phyloP scores from a whole-genome alignment of 2,329 filamentous ascomycete species.

The Talaromyces sp. region DNA sequence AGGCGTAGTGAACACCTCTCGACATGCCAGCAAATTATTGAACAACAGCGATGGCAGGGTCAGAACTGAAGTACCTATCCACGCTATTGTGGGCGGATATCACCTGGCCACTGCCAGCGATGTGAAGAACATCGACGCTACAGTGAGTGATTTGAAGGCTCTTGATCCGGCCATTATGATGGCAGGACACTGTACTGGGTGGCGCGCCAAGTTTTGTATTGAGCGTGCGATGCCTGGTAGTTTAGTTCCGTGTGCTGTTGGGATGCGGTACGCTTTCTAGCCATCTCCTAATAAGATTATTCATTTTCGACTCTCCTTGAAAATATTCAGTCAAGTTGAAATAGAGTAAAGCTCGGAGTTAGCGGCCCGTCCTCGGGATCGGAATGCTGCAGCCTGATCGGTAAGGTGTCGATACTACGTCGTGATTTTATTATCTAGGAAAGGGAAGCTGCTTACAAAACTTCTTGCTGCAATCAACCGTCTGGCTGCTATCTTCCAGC shows the following conservation, averaged over 20 bases:
- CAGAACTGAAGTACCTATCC: slow-evolving; percentile 37
- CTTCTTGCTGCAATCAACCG: background rate
- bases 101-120: slow-evolving; percentile 49
- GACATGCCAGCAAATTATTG: slow-evolving; percentile 44
- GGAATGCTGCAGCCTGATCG: background rate
- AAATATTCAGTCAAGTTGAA: background rate
- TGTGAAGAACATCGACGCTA: slow-evolving; percentile 42
- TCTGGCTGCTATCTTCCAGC: slow-evolving; percentile 24
- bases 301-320: background rate
- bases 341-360: background rate
- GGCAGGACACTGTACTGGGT: slow-evolving; percentile 56
- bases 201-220: slow-evolving; percentile 53
- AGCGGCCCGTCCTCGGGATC: background rate
- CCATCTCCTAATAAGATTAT: background rate
- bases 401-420: background rate
- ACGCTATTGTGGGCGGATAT: slow-evolving; percentile 53
- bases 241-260: slow-evolving; percentile 51
- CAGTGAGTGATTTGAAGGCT: slow-evolving; percentile 48
- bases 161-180: slow-evolving; percentile 49
- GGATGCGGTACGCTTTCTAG: slow-evolving; percentile 42
- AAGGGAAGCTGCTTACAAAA: background rate
- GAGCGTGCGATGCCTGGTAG: slow-evolving; percentile 50
- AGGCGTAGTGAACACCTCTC: slow-evolving; percentile 52
- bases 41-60: slow-evolving; percentile 15
- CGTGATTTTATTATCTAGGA: background rate